Base-by-base conservation (phyloP, 805 yeast species). In the Nakazawaea siamensis region DNA sequence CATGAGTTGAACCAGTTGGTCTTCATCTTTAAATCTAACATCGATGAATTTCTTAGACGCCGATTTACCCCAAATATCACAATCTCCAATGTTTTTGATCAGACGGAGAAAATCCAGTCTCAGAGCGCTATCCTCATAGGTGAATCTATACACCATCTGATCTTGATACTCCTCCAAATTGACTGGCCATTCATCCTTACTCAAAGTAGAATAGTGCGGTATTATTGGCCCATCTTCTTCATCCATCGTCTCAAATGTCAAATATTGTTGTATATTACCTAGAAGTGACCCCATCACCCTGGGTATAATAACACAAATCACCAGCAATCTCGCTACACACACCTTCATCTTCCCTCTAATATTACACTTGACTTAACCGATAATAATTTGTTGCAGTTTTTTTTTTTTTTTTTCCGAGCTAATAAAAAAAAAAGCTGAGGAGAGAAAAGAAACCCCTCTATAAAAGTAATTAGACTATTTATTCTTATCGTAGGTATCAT, bases 1-100 rank as follows among this genome's bases (percentile, higher is more conserved):
- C 5, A 34, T 14, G 18, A 55, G 33, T n/a, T 62, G 41, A 12
- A 42, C 40, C 1, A 42, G 15, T 25, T 59, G 54, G 29, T 45
- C 35, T 1, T 36, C 42, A 21, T 40, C 30, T 9, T 46, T 33
- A 5, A 56, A 45, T 34, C 59, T 58, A 5, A 76, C 39, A 49
- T 78, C 85, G 12, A 73, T 55, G 23, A 68, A 75, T 6, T 58
- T 50, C 2, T 60, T 64, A 1, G 52, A 42, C 4, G 41, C 37
- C 19, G 65, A 53, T 15, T 49, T 50, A n/a, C 67, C 73, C 88
- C 88, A 80, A 4, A 66, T 49, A 28, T 59, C 60, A 17, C 54
- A 26, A 2, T 32, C 35, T 21, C 43, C 29, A 18, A 21, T 8
- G 3, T 44, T 33, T n/a, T 50, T 39, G 3, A 52, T 42, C 5